Evolutionary conservation across 108 stramenopile species (phyloP), one percentile per base, ranked within the genome.

Genomic region (Cylindrotheca fusiformis): DNA sequence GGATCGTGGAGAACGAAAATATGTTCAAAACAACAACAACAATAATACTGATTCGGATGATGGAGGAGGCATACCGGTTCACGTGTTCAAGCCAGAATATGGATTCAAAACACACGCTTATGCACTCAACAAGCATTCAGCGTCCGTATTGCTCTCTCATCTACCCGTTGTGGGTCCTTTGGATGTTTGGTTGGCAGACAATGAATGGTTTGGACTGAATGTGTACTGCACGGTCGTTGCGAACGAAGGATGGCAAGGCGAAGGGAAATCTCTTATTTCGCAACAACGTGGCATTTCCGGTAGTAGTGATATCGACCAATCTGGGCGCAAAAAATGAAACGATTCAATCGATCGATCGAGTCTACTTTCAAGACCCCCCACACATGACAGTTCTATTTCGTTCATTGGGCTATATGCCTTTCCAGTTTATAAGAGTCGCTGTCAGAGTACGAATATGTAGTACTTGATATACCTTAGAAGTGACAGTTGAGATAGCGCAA

Each of bases 141-240:
- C 80, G 19, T 0, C 14, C 18, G 29, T 1, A 5, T 36, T 81
- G 24, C 36, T 81, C 21, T 1, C 49, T 4, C 23, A 70, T 23
- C 47, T 81, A 4, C 80, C 80, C 2, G 68, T 77, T 8, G 48
- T 28, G 0, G 80, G 75, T 2, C 80, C 80, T 25, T 27, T 81
- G 21, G 80, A 81, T 50, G 80, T 81, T 4, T 81, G 80, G 80
- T 59, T 81, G 47, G 80, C 80, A 3, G 80, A 81, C 30, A 77
- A 81, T 48, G 23, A 64, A 8, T 81, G 80, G 80, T 81, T 81
- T 48, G 75, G 63, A 25, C 28, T 75, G 24, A 29, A 60, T 10
- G 76, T 77, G 14, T 74, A 63, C 58, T 64, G 72, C 41, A 29
- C 67, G 2, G 63, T 70, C 17, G 46, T 79, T 5, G 14, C 21